A percentile compares a stretch with the other conserved stretches of the same genome.
phyloP scores from a whole-genome alignment of 805 yeast genomes.

The Ogataea sp. region DNA sequence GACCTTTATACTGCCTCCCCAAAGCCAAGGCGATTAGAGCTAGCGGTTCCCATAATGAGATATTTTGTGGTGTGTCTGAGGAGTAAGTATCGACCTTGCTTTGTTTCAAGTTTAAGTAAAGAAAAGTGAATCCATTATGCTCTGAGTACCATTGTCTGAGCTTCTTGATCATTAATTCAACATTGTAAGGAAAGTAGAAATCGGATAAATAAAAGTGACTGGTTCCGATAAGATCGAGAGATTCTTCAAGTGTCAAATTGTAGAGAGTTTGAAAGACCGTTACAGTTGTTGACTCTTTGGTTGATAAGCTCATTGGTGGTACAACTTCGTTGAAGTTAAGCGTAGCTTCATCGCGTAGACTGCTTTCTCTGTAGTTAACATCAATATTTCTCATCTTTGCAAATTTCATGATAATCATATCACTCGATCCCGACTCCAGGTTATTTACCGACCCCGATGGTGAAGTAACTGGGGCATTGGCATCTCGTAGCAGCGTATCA shows the following conservation, averaged over 20 bases:
- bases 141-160: constrained; percentile 8
- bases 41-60: constrained; percentile 12
- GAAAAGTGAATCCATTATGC: constrained; percentile 4
- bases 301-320: constrained; percentile 1
- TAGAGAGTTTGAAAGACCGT: constrained; percentile 6
- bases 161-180: constrained; percentile 9
- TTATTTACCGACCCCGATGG: background rate
- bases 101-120: constrained; percentile 1
- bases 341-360: background rate
- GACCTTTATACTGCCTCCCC: constrained; percentile 14
- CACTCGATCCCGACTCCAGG: constrained; percentile 8
- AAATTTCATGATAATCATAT: constrained; percentile 10
- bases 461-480: background rate
- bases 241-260: constrained; percentile 7
- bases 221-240: constrained; percentile 9
- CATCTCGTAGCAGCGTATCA: background rate
- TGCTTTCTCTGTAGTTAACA: background rate
- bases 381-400: constrained; percentile 4
- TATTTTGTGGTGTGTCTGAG: background rate
- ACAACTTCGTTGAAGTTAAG: too few relatives aligned
- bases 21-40: constrained; percentile 15
- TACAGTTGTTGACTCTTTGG: too few relatives aligned
- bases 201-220: constrained; percentile 17
- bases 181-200: constrained; percentile 17
- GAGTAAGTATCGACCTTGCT: background rate